Percentiles rank a stretch among this genome's conserved stretches.
Conservation (phyloP, 2,329 filamentous ascomycete species). For the Akanthomyces uredinophilus region DNA sequence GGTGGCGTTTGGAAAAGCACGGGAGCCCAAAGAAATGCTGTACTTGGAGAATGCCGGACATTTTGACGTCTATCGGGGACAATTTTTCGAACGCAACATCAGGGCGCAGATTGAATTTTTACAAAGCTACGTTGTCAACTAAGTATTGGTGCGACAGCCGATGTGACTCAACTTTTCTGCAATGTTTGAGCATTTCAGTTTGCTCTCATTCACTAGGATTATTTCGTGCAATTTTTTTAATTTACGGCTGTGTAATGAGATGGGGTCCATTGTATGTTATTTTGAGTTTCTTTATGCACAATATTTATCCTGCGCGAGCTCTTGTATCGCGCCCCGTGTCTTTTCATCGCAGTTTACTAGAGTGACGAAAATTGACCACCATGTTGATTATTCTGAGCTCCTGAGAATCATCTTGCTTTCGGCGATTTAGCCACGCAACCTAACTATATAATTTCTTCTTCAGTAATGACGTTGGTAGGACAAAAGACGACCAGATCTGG, state of each 20-base stretch:
- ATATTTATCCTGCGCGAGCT: too few relatives aligned
- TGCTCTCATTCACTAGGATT: too few relatives aligned
- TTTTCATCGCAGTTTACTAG: too few relatives aligned
- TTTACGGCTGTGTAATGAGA: too few relatives aligned
- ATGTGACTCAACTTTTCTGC: background rate
- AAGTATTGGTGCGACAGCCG: background rate
- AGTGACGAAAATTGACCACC: too few relatives aligned
- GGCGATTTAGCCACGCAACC: background rate
- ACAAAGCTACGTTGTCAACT: background rate
- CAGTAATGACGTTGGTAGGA: background rate
- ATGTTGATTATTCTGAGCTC: too few relatives aligned
- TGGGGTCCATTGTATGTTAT: too few relatives aligned
- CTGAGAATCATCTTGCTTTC: too few relatives aligned
- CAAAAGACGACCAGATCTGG: background rate
- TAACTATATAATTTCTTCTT: background rate
- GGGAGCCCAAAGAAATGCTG: constrained; percentile 15
- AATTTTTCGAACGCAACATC: background rate
- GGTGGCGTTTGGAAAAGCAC: constrained; percentile 16
- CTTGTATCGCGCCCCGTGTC: too few relatives aligned
- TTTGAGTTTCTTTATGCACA: too few relatives aligned
- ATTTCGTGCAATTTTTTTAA: too few relatives aligned
- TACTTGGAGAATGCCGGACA: background rate
- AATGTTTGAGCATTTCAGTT: too few relatives aligned
- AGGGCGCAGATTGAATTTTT: background rate
- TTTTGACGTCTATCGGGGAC: background rate